phyloP scores from a whole-genome alignment of 441 rosid species.

The Populus hybrid region DNA sequence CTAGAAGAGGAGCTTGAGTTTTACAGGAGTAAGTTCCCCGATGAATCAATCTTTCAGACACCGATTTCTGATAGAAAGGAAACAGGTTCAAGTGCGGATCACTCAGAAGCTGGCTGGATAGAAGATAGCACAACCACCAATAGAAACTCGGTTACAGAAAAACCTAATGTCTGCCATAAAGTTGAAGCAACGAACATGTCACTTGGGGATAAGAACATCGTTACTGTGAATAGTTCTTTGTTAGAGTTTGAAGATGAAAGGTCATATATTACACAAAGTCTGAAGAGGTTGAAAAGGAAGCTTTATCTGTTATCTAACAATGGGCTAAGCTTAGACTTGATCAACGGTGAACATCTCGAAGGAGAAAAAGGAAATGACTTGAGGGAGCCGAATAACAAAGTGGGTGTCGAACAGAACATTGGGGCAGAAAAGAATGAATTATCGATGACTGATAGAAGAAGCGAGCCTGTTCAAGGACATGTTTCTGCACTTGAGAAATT shows the following conservation, averaged over 20 bases:
- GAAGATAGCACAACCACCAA: slow-evolving; percentile 7
- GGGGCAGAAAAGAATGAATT: background rate
- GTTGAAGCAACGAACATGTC: slow-evolving; percentile 18
- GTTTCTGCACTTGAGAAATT: slow-evolving; percentile 14
- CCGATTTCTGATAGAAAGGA: slow-evolving; percentile 12
- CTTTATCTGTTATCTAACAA: slow-evolving; percentile 29
- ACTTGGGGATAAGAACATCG: slow-evolving; percentile 6
- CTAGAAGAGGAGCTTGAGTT: slow-evolving; percentile 75
- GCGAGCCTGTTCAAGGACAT: slow-evolving; percentile 20
- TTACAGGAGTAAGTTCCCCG: slow-evolving; percentile 42
- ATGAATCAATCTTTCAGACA: slow-evolving; percentile 25
- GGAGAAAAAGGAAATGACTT: slow-evolving; percentile 4
- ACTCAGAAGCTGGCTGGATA: slow-evolving; percentile 12
- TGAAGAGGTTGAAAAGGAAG: slow-evolving; percentile 52
- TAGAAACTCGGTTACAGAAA: slow-evolving; percentile 9
- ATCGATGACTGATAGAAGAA: slow-evolving; percentile 11
- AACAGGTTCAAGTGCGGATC: slow-evolving; percentile 17
- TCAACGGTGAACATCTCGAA: slow-evolving; percentile 16
- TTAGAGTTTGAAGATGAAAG: slow-evolving; percentile 51
- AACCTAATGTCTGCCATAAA: background rate
- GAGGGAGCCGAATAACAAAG: slow-evolving; percentile 6
- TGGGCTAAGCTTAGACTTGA: slow-evolving; percentile 14
- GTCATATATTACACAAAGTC: slow-evolving; percentile 30
- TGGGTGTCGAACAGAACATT: slow-evolving; percentile 1
- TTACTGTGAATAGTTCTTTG: slow-evolving; percentile 22